A percentile compares a stretch with the other conserved stretches of the same genome.
Evolutionary conservation across 2,329 filamentous ascomycete genomes (phyloP).

Genomic region (Chaetomiaceae sp.): DNA sequence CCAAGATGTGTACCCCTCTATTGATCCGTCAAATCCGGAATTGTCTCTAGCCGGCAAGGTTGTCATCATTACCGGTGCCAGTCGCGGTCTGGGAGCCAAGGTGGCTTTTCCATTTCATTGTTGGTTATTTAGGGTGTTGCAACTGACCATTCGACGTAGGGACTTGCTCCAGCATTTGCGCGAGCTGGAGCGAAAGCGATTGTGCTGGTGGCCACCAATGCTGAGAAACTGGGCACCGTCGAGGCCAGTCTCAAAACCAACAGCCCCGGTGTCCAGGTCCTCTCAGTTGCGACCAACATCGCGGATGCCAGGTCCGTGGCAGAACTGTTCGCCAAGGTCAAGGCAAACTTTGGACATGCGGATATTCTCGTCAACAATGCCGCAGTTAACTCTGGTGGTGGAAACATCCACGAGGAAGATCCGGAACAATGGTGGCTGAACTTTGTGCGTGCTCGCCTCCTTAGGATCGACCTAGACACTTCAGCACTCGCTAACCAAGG

Average conservation of each 20-base stretch:
- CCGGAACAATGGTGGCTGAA: not conserved
- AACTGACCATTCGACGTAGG: not conserved
- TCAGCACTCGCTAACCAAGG: not conserved
- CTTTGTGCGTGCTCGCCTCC: not conserved
- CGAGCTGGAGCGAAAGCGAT: not conserved
- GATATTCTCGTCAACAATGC: constrained; percentile 8
- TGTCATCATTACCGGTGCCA: constrained; percentile 7
- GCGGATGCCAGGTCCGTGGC: not conserved
- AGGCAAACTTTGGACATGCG: constrained; percentile 3
- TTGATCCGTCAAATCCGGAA: constrained; percentile 1
- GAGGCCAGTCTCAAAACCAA: not conserved
- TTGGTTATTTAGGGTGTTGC: too few relatives aligned
- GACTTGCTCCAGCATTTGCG: constrained; percentile 6
- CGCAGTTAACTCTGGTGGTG: not conserved
- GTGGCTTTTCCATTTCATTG: not conserved
- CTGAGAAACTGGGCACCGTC: not conserved
- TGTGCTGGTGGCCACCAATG: constrained; percentile 10
- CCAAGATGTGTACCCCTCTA: constrained; percentile 6
- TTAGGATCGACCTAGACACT: too few relatives aligned
- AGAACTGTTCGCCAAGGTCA: constrained; percentile 1
- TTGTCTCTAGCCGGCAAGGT: constrained; percentile 6
- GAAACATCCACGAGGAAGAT: not conserved
- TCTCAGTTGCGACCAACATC: constrained; percentile 4
- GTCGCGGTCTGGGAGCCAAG: constrained; percentile 7
- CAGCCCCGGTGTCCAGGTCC: constrained; percentile 6